phyloP scores from a whole-genome alignment of 371 early-diverging fungal genomes.

The Funneliformis caledonium region DNA sequence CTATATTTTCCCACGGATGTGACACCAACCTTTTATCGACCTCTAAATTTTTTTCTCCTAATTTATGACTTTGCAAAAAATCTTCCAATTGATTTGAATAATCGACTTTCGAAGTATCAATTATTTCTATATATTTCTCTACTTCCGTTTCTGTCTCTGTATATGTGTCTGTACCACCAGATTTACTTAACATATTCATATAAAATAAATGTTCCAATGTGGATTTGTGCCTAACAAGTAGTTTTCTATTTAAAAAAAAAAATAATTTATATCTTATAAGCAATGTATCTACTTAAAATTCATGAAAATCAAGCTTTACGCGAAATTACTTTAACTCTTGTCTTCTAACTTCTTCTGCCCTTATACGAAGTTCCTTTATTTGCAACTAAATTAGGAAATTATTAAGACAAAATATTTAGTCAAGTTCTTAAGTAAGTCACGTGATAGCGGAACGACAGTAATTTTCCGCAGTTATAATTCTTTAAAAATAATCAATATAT shows the following conservation, averaged over 20 bases:
- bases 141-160: background rate
- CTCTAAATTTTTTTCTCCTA: background rate
- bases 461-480: background rate
- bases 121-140: background rate
- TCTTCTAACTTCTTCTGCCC: slow-evolving; percentile 2
- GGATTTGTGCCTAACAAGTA: slow-evolving; percentile 11
- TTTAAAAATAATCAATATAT: background rate
- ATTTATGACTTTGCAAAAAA: slow-evolving; percentile 17
- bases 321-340: slow-evolving; percentile 28
- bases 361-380: slow-evolving; percentile 26
- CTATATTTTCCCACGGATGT: background rate
- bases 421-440: background rate
- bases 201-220: slow-evolving; percentile 24
- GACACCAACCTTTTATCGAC: background rate
- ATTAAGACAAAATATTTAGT: background rate
- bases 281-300: background rate
- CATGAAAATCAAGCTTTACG: background rate
- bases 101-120: background rate
- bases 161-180: background rate
- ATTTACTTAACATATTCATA: slow-evolving; percentile 1
- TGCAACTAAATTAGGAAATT: background rate
- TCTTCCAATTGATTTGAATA: slow-evolving; percentile 4
- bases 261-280: background rate
- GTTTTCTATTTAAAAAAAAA: background rate
- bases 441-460: background rate